Conservation (phyloP, 1,139 yeast genomes). For the Nakaseomyces delphensis region DNA sequence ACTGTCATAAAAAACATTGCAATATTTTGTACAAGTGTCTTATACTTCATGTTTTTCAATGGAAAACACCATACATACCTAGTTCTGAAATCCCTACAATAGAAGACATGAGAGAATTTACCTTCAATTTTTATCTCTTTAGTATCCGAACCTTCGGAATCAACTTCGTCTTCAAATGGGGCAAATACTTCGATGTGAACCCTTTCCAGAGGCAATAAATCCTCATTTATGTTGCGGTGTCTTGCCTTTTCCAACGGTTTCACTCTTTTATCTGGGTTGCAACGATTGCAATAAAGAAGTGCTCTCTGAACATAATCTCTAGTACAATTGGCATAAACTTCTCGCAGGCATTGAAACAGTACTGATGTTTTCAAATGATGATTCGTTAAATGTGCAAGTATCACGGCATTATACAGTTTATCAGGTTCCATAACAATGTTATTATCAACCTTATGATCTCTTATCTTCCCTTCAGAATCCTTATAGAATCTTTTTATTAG, state of each 20-base stretch:
- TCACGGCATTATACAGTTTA: slow-evolving; percentile 22
- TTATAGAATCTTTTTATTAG: slow-evolving; percentile 23
- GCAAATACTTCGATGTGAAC: slow-evolving; percentile 27
- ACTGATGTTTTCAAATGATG: slow-evolving; percentile 18
- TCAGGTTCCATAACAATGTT: slow-evolving; percentile 28
- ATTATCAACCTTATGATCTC: slow-evolving; percentile 22
- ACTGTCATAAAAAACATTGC: slow-evolving; percentile 17
- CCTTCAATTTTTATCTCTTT: slow-evolving; percentile 17
- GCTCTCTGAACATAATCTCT: slow-evolving; percentile 18
- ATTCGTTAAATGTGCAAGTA: slow-evolving; percentile 28
- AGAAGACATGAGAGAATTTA: slow-evolving; percentile 25
- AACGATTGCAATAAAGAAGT: slow-evolving; percentile 24
- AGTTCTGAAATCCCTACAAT: slow-evolving; percentile 26
- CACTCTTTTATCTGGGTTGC: slow-evolving; percentile 19
- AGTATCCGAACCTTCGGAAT: not conserved
- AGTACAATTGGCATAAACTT: slow-evolving; percentile 25
- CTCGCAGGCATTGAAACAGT: slow-evolving; percentile 17
- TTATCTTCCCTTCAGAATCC: slow-evolving; percentile 19
- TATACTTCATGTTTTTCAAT: slow-evolving; percentile 20
- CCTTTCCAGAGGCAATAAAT: slow-evolving; percentile 26
- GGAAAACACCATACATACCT: slow-evolving; percentile 28
- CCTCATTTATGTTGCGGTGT: slow-evolving; percentile 17
- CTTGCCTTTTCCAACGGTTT: slow-evolving; percentile 15
- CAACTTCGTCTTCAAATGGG: slow-evolving; percentile 18
- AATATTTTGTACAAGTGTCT: slow-evolving; percentile 17